Base-by-base conservation (phyloP, 345 rosid genomes). In the Clarkia xantiana region DNA sequence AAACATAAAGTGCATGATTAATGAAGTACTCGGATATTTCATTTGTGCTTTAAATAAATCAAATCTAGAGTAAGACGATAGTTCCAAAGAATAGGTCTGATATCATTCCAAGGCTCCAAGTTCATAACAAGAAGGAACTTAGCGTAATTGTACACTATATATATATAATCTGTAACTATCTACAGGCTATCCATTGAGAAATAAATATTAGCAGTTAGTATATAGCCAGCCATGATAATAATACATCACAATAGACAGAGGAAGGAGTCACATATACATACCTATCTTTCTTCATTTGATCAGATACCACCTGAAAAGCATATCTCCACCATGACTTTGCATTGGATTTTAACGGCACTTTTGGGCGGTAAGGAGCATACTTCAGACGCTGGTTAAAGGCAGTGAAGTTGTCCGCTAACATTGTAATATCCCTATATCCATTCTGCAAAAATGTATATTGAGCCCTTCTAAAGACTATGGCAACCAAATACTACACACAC, bases 321-420 rank as follows among this genome's bases (percentile, higher is more conserved):
- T 86, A 91, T 66, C 71, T 86, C 98, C 98, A 91, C 98, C 98
- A 91, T 45, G 84, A 73, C 67, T 76, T 77, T 42, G 96, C 82
- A 58, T 71, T 75, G 15, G 69, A 68, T 71, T 76, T 86, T 57
- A 84, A 72, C 10, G 90, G 57, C 56, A 75, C 85, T 58, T 64
- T 63, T 36, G 98, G 98, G 42, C 96, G 93, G 57, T 77, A 81
- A 68, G 86, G 96, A 18, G 94, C 96, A 64, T 73, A 79, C 57
- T 80, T 91, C 52, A 91, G 67, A 25, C 96, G 88, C 70, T 78
- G 83, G 51, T 80, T 91, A 66, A 86, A 91, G 25, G 87, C 79
- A 40, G 89, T 71, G 74, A 91, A 91, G 66, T 84, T 91, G 65
- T 91, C 98, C 4, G 85, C 96, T 68, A 86, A 80, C 68, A 81